Evolutionary conservation across 1,139 yeast species (phyloP), one percentile per base, ranked within the genome.

Genomic region (Kazachstania sp.): DNA sequence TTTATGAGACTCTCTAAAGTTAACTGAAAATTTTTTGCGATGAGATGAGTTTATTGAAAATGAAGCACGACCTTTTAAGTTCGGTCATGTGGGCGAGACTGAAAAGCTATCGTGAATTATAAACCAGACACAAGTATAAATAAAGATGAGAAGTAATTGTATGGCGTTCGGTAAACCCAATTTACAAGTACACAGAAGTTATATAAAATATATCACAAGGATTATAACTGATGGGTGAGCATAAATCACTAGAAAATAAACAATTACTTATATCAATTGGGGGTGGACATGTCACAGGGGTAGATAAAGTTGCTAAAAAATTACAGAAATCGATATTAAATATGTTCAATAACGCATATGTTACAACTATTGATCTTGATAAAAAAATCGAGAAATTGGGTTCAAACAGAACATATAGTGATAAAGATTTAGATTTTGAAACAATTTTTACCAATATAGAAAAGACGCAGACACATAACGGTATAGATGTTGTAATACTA

Each of bases 221-320:
- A 31, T 7, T 31, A 13, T 3, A 31, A 3, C n/a, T 4, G 4
- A 31, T 31, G 16, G 11, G 4, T 31, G 35, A 23, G 28, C 6
- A 23, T 7, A 23, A 4, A 4, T 4, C 6, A 23, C 28, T 23
- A 7, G 12, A 12, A 15, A 16, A 23, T 5, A 23, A 23, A 15
- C 11, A 31, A 19, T 19, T 46, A 37, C 57, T 80, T 6, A 72
- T 83, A 1, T 71, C 83, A 18, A 71, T 84, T 37, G 92, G 83
- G 2, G 92, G 94, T 8, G 92, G 92, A 2, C 87, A 81, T 61
- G 81, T 82, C 30, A 73, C 87, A 12, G 92, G 90, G n/a, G 54
- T 58, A 8, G 45, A 51, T 41, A 53, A 56, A 41, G 51, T 60
- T 1, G 61, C 64, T 13, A 41, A 46, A 37, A 51, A 54, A 26